These are phyloP conservation scores for Diplodia corticola DNA, from an alignment of 2,329 filamentous ascomycete species.

Conservation along the genomic window DNA sequence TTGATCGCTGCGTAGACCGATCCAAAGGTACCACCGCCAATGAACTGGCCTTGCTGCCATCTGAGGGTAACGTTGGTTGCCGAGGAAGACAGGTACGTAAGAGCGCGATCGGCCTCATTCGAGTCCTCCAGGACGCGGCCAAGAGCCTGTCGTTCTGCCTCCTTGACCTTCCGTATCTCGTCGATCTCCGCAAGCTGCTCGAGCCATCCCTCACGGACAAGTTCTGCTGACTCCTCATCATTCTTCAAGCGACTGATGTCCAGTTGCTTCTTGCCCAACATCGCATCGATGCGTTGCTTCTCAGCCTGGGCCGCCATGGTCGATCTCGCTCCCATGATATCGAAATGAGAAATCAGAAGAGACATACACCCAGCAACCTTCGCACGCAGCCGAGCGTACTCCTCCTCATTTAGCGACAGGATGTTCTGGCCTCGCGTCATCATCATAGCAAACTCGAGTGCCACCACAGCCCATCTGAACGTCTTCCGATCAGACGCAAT, in stretches of 20 bases:
- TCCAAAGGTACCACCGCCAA: conserved; percentile 94
- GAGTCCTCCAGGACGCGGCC: conserved; percentile 90
- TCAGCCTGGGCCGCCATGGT: conserved; percentile 92
- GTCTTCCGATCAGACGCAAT: conserved; percentile 91
- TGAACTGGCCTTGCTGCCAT: conserved; percentile 98
- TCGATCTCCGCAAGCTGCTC: conserved; percentile 75
- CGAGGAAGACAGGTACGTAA: conserved; percentile 90
- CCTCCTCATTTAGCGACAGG: conserved; percentile 81
- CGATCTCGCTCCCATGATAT: conserved; percentile 96
- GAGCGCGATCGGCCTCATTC: conserved; percentile 91
- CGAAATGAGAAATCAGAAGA: conserved; percentile 94
- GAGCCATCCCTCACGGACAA: conserved; percentile 74
- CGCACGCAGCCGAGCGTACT: conserved; percentile 77
- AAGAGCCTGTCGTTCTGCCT: conserved; percentile 81
- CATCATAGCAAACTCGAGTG: conserved; percentile 93
- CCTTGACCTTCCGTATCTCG: conserved; percentile 71
- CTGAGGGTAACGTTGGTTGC: conserved; percentile 93
- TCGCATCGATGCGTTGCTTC: conserved; percentile 80
- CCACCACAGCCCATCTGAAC: conserved; percentile 94
- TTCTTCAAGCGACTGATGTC: conserved; percentile 73
- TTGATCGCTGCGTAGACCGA: conserved; percentile 98
- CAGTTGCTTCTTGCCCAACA: conserved; percentile 73
- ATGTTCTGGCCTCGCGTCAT: conserved; percentile 96
- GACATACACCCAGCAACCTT: conserved; percentile 99
- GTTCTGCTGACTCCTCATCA: conserved; percentile 79